Evolutionary conservation across 2,329 filamentous ascomycete genomes (phyloP), one percentile per base, ranked within the genome.

Genomic region (Pestalotiopsis sp.): DNA sequence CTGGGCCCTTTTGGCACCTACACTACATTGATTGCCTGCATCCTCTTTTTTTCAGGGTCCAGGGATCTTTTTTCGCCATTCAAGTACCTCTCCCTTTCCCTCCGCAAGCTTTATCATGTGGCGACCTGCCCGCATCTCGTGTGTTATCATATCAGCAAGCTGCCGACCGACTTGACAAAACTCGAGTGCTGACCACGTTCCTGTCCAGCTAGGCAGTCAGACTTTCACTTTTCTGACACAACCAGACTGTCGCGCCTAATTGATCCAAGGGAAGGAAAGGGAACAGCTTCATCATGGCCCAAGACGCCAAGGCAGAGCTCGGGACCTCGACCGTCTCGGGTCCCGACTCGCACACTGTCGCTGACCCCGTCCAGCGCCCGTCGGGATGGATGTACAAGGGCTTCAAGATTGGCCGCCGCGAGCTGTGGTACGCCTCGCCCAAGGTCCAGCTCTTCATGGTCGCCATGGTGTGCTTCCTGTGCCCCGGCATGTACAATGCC

Each of bases 401-500:
- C 63, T 76, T 89, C 75, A 86, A 83, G 68, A 69, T 93, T 68
- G 85, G 86, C 20, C 81, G 83, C 64, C 80, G 81, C 69, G 85
- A 86, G 72, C 70, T 91, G 7, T 93, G 90, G 86, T 94, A 92
- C 78, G 92, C 92, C 25, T 93, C 92, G 68, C 92, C 92, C 13
- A 88, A 90, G 75, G 80, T 90, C 62, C 92, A 95, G 81, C 85
- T 95, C 45, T 75, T 92, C 70, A 87, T 94, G 84, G 91, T 94
- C 67, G 85, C 90, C 25, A 84, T 92, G 70, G 90, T 92, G 64
- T 92, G 90, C 77, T 92, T 93, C 83, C 78, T 92, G 70, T 93
- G 91, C 77, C 91, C 91, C 0, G 91, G 91, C 74, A 92, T 92
- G 89, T 92, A 88, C 83, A 92, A 92, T 75, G 89, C 91, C 23